Evolutionary conservation across 495 filamentous ascomycete species (phyloP).

Genomic region (Talaromyces stipitatus): DNA sequence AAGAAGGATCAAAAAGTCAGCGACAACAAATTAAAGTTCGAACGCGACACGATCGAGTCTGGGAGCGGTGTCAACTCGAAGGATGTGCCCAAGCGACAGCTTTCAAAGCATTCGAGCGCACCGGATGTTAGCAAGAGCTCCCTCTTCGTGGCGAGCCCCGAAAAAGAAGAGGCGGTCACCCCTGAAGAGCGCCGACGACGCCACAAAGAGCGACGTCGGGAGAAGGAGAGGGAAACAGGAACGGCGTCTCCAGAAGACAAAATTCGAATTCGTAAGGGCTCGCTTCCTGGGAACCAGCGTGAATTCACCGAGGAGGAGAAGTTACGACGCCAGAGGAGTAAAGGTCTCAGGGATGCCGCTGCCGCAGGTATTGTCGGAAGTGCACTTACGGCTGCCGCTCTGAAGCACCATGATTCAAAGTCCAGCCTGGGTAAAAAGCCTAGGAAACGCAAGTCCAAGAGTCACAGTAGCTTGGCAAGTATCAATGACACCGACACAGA

Average conservation of each 20-base stretch:
- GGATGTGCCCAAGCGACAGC: slow-evolving; percentile 48
- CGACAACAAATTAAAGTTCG: slow-evolving; percentile 52
- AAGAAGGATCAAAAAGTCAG: slow-evolving; percentile 78
- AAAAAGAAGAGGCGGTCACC: slow-evolving; percentile 37
- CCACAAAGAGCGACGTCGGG: slow-evolving; percentile 38
- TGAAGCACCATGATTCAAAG: slow-evolving; percentile 58
- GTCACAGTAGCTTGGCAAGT: slow-evolving; percentile 47
- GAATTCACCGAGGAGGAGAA: slow-evolving; percentile 43
- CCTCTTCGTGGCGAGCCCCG: neutral
- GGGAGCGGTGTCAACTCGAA: slow-evolving; percentile 54
- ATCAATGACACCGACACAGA: slow-evolving; percentile 53
- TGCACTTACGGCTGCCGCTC: slow-evolving; percentile 54
- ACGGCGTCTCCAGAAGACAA: slow-evolving; percentile 31
- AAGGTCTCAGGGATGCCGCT: slow-evolving; percentile 49
- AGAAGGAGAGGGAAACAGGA: slow-evolving; percentile 25
- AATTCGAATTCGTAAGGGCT: slow-evolving; percentile 36
- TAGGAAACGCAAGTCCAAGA: slow-evolving; percentile 39
- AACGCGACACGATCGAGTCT: slow-evolving; percentile 50
- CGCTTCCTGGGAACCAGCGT: slow-evolving; percentile 26
- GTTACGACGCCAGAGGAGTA: slow-evolving; percentile 51
- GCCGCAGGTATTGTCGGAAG: slow-evolving; percentile 47
- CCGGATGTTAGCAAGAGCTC: slow-evolving; percentile 57
- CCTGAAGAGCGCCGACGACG: slow-evolving; percentile 35
- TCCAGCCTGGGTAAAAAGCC: slow-evolving; percentile 49
- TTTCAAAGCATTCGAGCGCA: slow-evolving; percentile 63